Base-by-base conservation (phyloP, 2,329 filamentous ascomycete genomes). In the Gliomastix tumulicola region DNA sequence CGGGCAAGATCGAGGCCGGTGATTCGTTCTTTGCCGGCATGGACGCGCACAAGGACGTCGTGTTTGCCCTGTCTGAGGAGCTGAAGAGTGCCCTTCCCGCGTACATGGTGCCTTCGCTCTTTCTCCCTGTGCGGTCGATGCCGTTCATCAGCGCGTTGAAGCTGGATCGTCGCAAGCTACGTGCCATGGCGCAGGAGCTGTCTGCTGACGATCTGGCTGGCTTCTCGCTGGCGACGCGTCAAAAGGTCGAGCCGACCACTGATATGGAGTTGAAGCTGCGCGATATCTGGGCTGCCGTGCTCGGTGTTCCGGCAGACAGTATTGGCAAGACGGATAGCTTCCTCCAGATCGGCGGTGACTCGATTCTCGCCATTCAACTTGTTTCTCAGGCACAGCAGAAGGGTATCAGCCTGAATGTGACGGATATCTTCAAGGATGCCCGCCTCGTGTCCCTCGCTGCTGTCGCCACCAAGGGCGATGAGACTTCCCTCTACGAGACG, bases 181-280 rank as follows among this genome's bases (percentile, higher is more conserved):
- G 57, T 15, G 59, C 62, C 54, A 16, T 22, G 7, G 27, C 18
- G 9, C 27, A 21, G n/a, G n/a, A 16, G 8, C 20, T 37, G n/a
- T 19, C 27, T 5, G 18, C 17, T 10, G 27, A 37, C 10, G 16
- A 37, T 18, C 27, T 21, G 7, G 18, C 19, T 8, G n/a, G 21
- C 7, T 37, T 31, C 30, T 31, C 28, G 9, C 15, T 21, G 12
- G 35, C 17, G 13, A 32, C 19, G 8, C 20, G 15, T 16, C 17
- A 21, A 6, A 37, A 32, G 27, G 25, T 19, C 8, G 11, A 17
- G 15, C 35, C 35, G 10, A 37, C 35, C 6, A 37, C 35, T 7
- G 9, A 40, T 17, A 32, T 32, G 22, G 43, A 45, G 32, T 18
- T 36, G 13, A 43, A 35, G 22, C 34, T 45, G 3, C 38, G 43